Conservation (phyloP, 2,329 filamentous ascomycete genomes). For the Colletotrichum sojae region DNA sequence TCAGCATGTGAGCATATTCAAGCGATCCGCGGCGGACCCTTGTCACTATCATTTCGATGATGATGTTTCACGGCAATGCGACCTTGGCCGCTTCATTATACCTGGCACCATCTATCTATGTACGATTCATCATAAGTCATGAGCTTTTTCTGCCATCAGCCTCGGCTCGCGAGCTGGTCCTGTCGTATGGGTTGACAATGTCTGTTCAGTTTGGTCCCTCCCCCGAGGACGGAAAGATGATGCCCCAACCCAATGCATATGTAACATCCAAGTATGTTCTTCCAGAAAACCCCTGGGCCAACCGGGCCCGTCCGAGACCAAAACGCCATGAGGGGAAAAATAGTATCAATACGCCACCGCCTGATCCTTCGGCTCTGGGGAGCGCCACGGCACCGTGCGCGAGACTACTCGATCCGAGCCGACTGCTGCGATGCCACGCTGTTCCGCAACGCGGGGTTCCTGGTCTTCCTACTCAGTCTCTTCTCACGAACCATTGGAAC, state of each 20-base stretch:
- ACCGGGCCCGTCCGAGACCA: not conserved
- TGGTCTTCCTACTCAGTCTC: constrained; percentile 26
- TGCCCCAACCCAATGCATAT: constrained; percentile 30
- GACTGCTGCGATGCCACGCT: constrained; percentile 34
- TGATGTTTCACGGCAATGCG: not conserved
- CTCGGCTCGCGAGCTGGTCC: constrained; percentile 4
- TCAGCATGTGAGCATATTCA: no score
- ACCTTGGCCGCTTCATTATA: constrained; percentile 3
- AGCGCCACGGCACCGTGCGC: constrained; percentile 5
- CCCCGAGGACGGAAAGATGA: constrained; percentile 25
- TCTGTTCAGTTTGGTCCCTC: constrained; percentile 13
- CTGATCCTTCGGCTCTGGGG: not conserved
- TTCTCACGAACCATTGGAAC: constrained; percentile 35
- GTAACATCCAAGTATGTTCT: constrained; percentile 37
- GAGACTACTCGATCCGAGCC: constrained; percentile 30
- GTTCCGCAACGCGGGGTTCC: constrained; percentile 22
- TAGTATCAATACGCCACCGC: not conserved
- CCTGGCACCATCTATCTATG: constrained; percentile 27
- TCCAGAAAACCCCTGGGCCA: constrained; percentile 14
- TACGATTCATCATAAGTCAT: constrained; percentile 34
- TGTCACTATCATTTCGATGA: no score
- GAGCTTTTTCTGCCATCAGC: constrained; percentile 1
- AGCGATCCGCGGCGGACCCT: no score
- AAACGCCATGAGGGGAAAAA: constrained; percentile 16
- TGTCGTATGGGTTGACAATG: constrained; percentile 13